Evolutionary conservation across 1,139 yeast species (phyloP), one percentile per base, ranked within the genome.

Genomic region (Komagataea norvegica): DNA sequence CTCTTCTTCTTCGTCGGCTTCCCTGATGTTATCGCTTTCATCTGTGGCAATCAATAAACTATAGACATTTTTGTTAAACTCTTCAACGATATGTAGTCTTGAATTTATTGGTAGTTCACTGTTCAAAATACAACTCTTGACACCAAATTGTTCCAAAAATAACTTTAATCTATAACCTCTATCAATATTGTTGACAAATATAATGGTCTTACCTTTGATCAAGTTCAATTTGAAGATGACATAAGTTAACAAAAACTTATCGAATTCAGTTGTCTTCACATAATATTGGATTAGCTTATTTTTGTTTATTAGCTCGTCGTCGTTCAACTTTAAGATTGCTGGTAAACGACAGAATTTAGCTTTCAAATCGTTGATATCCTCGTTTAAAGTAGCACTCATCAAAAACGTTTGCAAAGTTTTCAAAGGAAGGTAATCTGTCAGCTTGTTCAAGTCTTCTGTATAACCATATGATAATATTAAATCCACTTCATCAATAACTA

Each of bases 401-500:
- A 93, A 67, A 64, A 88, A 89, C 2, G 94, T 81, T 63, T 93
- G 98, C 49, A 87, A 67, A 40, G 80, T 79, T 51, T 81, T 81
- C 38, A 79, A 69, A 10, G 93, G 91, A 46, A 87, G 64, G 46
- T 65, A 73, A 18, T 70, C 68, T 13, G 82, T 73, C 45, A 91
- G 70, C 49, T 74, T 74, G 39, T 71, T 64, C 47, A 93, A 68
- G 61, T 93, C 98, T 7, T 87, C 95, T 50, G 79, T 75, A 59
- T 91, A 87, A 14, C 98, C 99, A 59, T 85, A 93, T 3, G 95
- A 82, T 40, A 87, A 66, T 32, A 93, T 78, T 53, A 91, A 72
- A 65, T 93, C 99, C 15, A 94, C 97, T 62, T 93, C 99, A 65
- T 93, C 99, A 48, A 93, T 84, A 26, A 88, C 94, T 41, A 91